These are phyloP conservation scores for Nicotiana obtusifolia DNA, from an alignment of 257 asterid genomes.

Conservation along the genomic window DNA sequence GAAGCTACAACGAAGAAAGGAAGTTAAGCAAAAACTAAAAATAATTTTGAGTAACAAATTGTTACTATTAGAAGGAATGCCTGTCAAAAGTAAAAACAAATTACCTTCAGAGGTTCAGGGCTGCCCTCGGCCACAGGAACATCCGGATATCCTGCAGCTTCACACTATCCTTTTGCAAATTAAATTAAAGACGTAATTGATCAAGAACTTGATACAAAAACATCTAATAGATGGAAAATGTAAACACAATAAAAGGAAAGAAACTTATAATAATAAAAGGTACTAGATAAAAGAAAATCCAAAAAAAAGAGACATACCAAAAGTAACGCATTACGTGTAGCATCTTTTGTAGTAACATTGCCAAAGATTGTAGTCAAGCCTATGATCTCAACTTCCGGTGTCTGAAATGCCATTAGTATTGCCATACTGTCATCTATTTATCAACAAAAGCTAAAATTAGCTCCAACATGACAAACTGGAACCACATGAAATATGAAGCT, in stretches of 20 bases:
- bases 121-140: constrained; percentile 93
- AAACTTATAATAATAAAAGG: not conserved
- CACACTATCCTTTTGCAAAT: constrained; percentile 98
- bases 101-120: constrained; percentile 81
- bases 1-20: not conserved
- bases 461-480: not conserved
- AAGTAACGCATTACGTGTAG: constrained; percentile 81
- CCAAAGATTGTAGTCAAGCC: constrained; percentile 94
- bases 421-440: constrained; percentile 93
- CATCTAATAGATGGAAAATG: not conserved
- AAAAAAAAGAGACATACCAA: constrained; percentile 56
- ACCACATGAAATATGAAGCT: not conserved
- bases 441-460: constrained; percentile 10
- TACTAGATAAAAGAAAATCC: not conserved
- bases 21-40: not conserved
- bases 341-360: constrained; percentile 74
- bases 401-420: constrained; percentile 90
- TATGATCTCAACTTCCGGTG: constrained; percentile 64
- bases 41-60: not conserved
- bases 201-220: constrained; percentile 37
- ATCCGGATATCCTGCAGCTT: constrained; percentile 90
- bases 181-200: constrained; percentile 32
- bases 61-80: not conserved
- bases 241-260: not conserved
- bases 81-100: not conserved